Conservation (phyloP, 2,329 filamentous ascomycete genomes). For the Tolypocladium ophioglossoides region DNA sequence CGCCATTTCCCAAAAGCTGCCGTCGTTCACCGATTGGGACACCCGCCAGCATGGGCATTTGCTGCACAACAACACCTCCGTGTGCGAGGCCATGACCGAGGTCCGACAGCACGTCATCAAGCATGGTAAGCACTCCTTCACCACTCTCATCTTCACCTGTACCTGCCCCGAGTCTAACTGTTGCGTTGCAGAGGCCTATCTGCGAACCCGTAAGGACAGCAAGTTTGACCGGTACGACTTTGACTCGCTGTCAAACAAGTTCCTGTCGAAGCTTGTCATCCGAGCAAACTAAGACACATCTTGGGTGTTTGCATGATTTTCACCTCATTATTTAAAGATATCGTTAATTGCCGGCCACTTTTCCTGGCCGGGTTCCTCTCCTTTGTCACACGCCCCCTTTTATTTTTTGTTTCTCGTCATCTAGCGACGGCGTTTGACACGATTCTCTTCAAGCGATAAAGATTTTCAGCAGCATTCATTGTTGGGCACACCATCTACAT, state of each 20-base stretch:
- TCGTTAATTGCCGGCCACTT: constrained; percentile 8
- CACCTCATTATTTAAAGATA: background rate
- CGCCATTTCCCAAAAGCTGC: constrained; percentile 93
- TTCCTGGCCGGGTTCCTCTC: constrained; percentile 13
- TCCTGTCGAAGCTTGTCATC: constrained; percentile 91
- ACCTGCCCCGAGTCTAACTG: constrained; percentile 9
- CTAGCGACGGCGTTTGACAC: constrained; percentile 34
- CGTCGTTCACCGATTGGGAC: constrained; percentile 89
- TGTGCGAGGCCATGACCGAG: constrained; percentile 94
- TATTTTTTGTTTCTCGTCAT: constrained; percentile 20
- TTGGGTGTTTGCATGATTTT: background rate
- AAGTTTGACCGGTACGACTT: constrained; percentile 90
- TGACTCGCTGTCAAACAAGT: constrained; percentile 93
- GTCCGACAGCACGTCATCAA: constrained; percentile 85
- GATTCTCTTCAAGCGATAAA: constrained; percentile 16
- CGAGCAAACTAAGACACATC: constrained; percentile 60
- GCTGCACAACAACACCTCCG: constrained; percentile 80
- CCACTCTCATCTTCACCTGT: background rate
- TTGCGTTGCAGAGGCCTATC: constrained; percentile 62
- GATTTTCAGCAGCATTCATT: background rate
- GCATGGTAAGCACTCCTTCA: constrained; percentile 53
- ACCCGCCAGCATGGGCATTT: constrained; percentile 82
- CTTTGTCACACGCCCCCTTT: constrained; percentile 18
- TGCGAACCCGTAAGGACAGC: constrained; percentile 66
- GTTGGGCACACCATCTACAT: background rate